A percentile compares a stretch with the other conserved stretches of the same genome.
Conservation (phyloP, 495 filamentous ascomycete genomes). For the Rhypophila decipiens region DNA sequence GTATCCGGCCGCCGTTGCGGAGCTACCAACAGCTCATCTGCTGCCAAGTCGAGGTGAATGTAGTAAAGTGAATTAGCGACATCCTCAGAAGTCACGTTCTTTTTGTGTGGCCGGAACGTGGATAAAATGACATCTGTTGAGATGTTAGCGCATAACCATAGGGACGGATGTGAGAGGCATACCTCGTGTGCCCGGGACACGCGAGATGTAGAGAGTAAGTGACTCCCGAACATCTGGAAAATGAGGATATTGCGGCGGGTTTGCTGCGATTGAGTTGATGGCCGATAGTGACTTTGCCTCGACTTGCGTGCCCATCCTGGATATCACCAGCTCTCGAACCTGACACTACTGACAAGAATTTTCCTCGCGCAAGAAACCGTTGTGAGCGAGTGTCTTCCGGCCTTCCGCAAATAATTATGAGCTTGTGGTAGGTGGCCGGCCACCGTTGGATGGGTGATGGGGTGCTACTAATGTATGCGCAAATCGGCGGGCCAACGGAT, state of each 20-base stretch:
- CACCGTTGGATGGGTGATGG: no score
- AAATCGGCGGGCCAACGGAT: no score
- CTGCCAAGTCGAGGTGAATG: slow-evolving; percentile 66
- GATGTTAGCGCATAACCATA: slow-evolving; percentile 4
- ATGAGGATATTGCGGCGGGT: slow-evolving; percentile 76
- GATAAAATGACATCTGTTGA: slow-evolving; percentile 87
- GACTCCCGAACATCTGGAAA: slow-evolving; percentile 62
- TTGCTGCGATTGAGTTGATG: slow-evolving; percentile 72
- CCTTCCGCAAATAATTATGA: no score
- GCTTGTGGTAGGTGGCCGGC: no score
- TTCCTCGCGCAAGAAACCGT: no score
- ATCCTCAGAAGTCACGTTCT: slow-evolving; percentile 82
- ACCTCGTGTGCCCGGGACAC: slow-evolving; percentile 89
- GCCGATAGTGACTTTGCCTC: slow-evolving; percentile 79
- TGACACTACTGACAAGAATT: no score
- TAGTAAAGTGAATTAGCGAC: slow-evolving; percentile 87
- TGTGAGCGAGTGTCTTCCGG: no score
- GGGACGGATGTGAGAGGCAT: slow-evolving; percentile 14
- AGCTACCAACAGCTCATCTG: slow-evolving; percentile 46
- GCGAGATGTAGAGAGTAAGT: slow-evolving; percentile 79
- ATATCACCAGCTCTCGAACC: not conserved
- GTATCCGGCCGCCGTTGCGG: slow-evolving; percentile 33
- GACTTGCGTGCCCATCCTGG: slow-evolving; percentile 36
- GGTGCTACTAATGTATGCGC: no score
- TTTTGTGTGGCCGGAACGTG: slow-evolving; percentile 75